Conservation (phyloP, 2,329 filamentous ascomycete genomes). For the Cordyceps sp. region DNA sequence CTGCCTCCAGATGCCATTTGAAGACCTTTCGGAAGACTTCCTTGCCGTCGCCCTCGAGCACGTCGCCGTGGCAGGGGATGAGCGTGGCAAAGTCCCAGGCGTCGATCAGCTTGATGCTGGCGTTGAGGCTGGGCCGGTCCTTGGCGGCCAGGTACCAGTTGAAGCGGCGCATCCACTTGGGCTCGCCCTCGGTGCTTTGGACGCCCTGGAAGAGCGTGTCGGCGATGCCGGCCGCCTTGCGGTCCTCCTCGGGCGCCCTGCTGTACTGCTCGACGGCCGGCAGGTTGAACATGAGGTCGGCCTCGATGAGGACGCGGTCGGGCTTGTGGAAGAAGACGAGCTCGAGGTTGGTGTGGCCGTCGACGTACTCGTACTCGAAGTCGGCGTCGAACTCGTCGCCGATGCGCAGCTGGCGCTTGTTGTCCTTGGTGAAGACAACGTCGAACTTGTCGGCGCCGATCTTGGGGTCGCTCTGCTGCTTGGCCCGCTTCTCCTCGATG, state of each 20-base stretch:
- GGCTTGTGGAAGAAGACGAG: slow-evolving; percentile 76
- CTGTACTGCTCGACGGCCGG: slow-evolving; percentile 79
- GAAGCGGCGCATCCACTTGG: slow-evolving; percentile 65
- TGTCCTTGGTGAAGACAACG: slow-evolving; percentile 48
- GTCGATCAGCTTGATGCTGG: slow-evolving; percentile 51
- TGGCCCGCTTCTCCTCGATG: slow-evolving; percentile 64
- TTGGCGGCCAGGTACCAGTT: slow-evolving; percentile 58
- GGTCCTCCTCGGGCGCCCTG: slow-evolving; percentile 31
- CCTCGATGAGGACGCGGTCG: slow-evolving; percentile 64
- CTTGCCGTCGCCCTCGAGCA: slow-evolving; percentile 60
- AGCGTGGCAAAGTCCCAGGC: slow-evolving; percentile 74
- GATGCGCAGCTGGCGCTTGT: slow-evolving; percentile 35
- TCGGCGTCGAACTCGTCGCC: slow-evolving; percentile 69
- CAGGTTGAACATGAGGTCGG: slow-evolving; percentile 83
- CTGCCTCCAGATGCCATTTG: slow-evolving; percentile 56
- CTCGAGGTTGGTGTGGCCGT: slow-evolving; percentile 69
- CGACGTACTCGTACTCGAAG: slow-evolving; percentile 74
- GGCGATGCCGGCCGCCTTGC: slow-evolving; percentile 16
- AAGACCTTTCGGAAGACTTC: slow-evolving; percentile 62
- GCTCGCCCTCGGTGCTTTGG: slow-evolving; percentile 44
- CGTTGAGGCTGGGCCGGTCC: slow-evolving; percentile 52
- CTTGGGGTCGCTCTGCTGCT: slow-evolving; percentile 27
- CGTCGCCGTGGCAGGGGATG: slow-evolving; percentile 88
- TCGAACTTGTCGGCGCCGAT: slow-evolving; percentile 41
- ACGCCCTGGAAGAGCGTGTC: slow-evolving; percentile 31